Base-by-base conservation (phyloP, 495 filamentous ascomycete genomes). In the Hyphodiscus hymeniophilus region DNA sequence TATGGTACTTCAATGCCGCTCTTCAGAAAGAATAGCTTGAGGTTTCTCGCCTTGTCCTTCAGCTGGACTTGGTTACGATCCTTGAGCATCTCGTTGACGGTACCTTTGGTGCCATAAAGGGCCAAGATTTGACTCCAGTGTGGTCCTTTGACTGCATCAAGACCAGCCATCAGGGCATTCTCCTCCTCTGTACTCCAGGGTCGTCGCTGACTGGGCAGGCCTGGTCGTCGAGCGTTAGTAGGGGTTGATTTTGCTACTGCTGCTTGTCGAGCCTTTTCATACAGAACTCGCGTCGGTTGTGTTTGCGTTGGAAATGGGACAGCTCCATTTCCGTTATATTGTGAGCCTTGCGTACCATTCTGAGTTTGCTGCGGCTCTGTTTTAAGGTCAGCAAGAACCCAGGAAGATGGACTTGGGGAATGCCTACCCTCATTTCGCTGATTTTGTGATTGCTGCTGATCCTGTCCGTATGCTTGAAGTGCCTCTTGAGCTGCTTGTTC, bases 11-110 rank as follows among this genome's bases (percentile, higher is more conserved):
- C 91, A 13, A 87, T 90, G 13, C 84, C 85, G 21, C 82, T 91
- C 67, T 97, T 97, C 42, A 97, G 68, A 64, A 95, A 95, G 67
- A 94, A 95, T 0, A 97, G 74, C 63, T 97, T 97, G 46, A 97
- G 63, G 48, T 97, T 97, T 30, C 90, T 74, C 7, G 90, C 90
- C 62, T 97, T 97, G 59, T 97, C 90, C 60, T 96, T 96, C 12
- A 96, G 71, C 59, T 96, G 90, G 0, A 96, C 91, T 60, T 97
- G 90, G 41, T 90, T 94, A 33, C 90, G 80, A 56, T 95, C 91
- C 56, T 94, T 94, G 30, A 97, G 71, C 4, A 87, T 82, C 52
- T 92, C 83, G 41, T 82, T 90, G 44, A 92, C 77, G 3, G 81
- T 83, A 3, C 90, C 90, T 28, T 85, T 85, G 0, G 79, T 76